These are phyloP conservation scores for Ceratobasidium sp. DNA, from an alignment of 1,284 basidiomycete genomes.

Conservation along the genomic window DNA sequence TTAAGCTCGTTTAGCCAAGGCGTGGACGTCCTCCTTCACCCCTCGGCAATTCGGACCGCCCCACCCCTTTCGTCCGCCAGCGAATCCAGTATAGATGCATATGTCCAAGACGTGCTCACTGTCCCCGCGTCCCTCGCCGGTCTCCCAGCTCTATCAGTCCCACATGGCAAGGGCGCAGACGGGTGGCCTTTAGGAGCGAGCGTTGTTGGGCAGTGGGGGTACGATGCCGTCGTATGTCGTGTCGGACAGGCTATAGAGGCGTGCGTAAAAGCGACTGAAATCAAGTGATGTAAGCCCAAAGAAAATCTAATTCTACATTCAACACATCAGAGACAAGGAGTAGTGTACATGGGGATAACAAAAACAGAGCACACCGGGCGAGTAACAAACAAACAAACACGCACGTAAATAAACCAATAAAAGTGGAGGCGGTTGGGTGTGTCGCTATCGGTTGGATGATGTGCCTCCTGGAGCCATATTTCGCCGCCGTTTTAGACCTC, in stretches of 20 bases:
- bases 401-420: not conserved
- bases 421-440: not conserved
- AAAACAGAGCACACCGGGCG: conserved; percentile 2
- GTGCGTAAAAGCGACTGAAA: conserved; percentile 4
- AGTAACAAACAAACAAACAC: not conserved
- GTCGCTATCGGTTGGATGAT: conserved; percentile 28
- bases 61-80: conserved; percentile 63
- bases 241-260: conserved; percentile 66
- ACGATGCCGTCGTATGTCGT: conserved; percentile 72
- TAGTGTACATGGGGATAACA: conserved; percentile 39
- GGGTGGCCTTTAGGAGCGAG: conserved; percentile 91
- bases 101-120: conserved; percentile 93
- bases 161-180: conserved; percentile 65
- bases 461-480: conserved; percentile 31
- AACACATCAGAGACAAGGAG: not conserved
- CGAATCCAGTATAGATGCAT: conserved; percentile 63
- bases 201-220: conserved; percentile 92
- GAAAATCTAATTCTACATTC: conserved; percentile 34
- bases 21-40: conserved; percentile 86
- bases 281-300: conserved; percentile 7
- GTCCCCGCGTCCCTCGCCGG: conserved; percentile 93
- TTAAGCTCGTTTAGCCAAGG: conserved; percentile 53
- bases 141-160: conserved; percentile 84
- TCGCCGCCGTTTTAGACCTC: conserved; percentile 39
- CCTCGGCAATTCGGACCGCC: conserved; percentile 84